Conservation (phyloP, 129 eudicot species). For the Scalesia atractyloides region DNA sequence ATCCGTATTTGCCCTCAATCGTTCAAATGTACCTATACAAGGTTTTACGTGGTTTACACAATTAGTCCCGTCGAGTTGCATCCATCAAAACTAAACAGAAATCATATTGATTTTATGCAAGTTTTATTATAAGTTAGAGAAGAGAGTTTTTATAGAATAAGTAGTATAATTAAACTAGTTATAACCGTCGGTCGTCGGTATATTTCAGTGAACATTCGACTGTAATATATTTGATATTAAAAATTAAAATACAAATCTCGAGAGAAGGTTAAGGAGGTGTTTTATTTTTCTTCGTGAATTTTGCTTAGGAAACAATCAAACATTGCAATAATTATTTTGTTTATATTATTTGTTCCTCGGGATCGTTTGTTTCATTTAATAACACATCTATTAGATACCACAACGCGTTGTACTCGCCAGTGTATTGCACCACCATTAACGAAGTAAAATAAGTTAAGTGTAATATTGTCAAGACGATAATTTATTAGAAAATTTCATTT, state of each 20-base stretch:
- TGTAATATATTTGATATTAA: background rate
- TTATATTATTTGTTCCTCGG: slow-evolving; percentile 35
- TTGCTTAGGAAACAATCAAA: slow-evolving; percentile 42
- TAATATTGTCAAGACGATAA: background rate
- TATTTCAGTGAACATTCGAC: too few species aligned
- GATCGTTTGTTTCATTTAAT: slow-evolving; percentile 45
- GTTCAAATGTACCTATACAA: too few species aligned
- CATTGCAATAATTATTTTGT: slow-evolving; percentile 33
- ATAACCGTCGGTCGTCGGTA: too few species aligned
- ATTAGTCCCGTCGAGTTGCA: too few species aligned
- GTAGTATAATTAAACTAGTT: too few species aligned
- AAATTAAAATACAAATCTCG: slow-evolving; percentile 34
- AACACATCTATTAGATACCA: slow-evolving; percentile 18
- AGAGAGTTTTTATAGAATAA: too few species aligned
- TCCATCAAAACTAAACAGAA: too few species aligned
- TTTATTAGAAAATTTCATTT: background rate
- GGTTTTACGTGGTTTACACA: too few species aligned
- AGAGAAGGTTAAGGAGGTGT: slow-evolving; percentile 31
- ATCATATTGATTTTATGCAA: too few species aligned
- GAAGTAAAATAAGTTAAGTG: too few species aligned
- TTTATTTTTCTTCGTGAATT: slow-evolving; percentile 17
- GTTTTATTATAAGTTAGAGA: too few species aligned
- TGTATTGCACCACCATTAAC: slow-evolving; percentile 22
- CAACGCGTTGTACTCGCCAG: slow-evolving; percentile 28
- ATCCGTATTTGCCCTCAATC: too few species aligned